phyloP scores from a whole-genome alignment of 768 basidiomycete genomes.

The Pleurotus salmoneostramineus region DNA sequence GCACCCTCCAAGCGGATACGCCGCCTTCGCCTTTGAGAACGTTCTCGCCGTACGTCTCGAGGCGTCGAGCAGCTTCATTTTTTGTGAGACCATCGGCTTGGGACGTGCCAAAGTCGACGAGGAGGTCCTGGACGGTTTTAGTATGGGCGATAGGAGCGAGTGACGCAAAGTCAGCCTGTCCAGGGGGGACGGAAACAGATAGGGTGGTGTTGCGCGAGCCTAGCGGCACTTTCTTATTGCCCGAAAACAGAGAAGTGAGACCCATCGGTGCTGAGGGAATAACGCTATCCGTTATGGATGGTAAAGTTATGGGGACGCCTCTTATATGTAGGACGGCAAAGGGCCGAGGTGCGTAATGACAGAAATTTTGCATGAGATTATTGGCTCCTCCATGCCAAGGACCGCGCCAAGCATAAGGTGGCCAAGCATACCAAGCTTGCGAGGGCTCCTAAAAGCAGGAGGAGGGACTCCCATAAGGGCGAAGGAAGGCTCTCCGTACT shows the following conservation, averaged over 20 bases:
- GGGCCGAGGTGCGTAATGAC: no score
- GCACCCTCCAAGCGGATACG: slow-evolving; percentile 28
- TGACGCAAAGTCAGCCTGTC: slow-evolving; percentile 24
- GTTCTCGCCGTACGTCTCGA: slow-evolving; percentile 29
- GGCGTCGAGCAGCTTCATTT: slow-evolving; percentile 27
- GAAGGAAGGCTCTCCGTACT: no score
- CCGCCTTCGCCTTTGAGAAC: slow-evolving; percentile 28
- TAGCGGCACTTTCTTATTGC: not conserved
- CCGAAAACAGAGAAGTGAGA: not conserved
- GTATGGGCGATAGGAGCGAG: slow-evolving; percentile 27
- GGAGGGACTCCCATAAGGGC: no score
- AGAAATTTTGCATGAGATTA: no score
- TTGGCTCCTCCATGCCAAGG: no score
- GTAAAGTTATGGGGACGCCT: not conserved
- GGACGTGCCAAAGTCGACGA: slow-evolving; percentile 26
- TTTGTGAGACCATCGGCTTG: slow-evolving; percentile 28
- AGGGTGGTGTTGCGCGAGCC: slow-evolving; percentile 19
- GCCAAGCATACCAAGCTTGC: no score
- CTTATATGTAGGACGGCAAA: not conserved
- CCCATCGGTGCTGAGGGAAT: not conserved
- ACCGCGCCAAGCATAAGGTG: no score
- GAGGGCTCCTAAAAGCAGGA: no score
- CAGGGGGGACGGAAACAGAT: slow-evolving; percentile 28
- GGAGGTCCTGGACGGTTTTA: slow-evolving; percentile 21
- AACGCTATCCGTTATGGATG: not conserved